Evolutionary conservation across 2,329 filamentous ascomycete species (phyloP).

Genomic region (Mariannaea elegans): DNA sequence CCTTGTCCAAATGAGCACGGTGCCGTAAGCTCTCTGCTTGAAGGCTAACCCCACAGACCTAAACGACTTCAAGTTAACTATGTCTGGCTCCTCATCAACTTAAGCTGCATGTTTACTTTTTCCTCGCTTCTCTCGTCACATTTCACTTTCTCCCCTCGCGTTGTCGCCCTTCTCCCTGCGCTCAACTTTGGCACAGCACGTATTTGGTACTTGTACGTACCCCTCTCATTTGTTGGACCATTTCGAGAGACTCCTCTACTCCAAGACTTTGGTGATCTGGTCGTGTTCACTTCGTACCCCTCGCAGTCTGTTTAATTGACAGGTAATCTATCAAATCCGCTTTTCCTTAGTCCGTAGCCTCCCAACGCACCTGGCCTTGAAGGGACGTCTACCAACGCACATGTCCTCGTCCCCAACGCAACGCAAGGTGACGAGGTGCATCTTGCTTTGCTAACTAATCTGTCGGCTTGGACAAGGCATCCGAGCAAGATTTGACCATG

Average conservation of each 20-base stretch:
- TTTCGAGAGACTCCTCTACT: too few relatives aligned
- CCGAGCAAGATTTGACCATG: background rate
- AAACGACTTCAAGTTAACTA: constrained; percentile 25
- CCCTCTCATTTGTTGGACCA: background rate
- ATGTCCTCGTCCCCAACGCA: background rate
- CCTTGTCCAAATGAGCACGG: background rate
- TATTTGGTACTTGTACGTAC: background rate
- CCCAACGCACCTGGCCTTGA: too few relatives aligned
- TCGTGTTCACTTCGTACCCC: background rate
- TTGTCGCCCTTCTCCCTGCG: constrained; percentile 16
- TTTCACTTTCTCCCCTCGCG: constrained; percentile 25
- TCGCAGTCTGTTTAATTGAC: constrained; percentile 10
- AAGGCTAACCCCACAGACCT: constrained; percentile 21
- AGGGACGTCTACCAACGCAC: too few relatives aligned
- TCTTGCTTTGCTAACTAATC: background rate
- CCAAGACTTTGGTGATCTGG: too few relatives aligned
- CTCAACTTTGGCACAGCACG: background rate
- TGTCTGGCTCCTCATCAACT: constrained; percentile 28
- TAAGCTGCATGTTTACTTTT: constrained; percentile 25
- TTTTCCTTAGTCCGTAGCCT: constrained; percentile 1
- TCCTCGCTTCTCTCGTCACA: constrained; percentile 13
- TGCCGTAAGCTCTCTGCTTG: constrained; percentile 14
- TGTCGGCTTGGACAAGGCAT: background rate
- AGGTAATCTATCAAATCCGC: constrained; percentile 20
- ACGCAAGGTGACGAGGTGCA: background rate